These are phyloP conservation scores for Penicillium sp. DNA, from an alignment of 2,329 filamentous ascomycete species.

Conservation along the genomic window DNA sequence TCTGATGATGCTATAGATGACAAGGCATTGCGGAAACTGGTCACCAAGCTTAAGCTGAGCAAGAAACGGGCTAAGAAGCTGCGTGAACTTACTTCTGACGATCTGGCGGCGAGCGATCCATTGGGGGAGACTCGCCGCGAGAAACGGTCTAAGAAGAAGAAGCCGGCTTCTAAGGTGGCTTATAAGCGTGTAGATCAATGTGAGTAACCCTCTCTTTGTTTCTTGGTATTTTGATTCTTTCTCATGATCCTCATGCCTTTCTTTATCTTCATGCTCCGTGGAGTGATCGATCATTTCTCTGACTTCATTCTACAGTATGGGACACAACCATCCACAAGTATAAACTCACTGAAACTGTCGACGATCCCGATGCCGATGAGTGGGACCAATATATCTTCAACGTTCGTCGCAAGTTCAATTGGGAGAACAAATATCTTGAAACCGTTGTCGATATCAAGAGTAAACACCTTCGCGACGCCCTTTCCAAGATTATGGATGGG, in stretches of 20 bases:
- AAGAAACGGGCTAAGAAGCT: conserved; percentile 36
- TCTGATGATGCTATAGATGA: conserved; percentile 33
- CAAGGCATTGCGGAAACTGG: conserved; percentile 32
- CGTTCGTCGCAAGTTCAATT: conserved; percentile 77
- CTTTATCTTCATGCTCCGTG: background rate
- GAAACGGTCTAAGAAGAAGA: conserved; percentile 43
- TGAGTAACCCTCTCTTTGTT: no score
- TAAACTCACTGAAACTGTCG: conserved; percentile 65
- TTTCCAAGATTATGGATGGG: conserved; percentile 70
- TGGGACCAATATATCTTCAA: conserved; percentile 82
- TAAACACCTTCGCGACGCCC: conserved; percentile 68
- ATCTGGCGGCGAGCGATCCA: conserved; percentile 30
- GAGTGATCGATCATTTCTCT: conserved; percentile 2
- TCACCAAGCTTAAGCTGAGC: conserved; percentile 32
- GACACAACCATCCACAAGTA: conserved; percentile 62
- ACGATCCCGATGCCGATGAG: conserved; percentile 61
- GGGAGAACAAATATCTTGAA: conserved; percentile 75
- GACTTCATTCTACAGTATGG: conserved; percentile 38
- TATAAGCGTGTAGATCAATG: conserved; percentile 67
- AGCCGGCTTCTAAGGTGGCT: conserved; percentile 57
- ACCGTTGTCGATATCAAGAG: conserved; percentile 83
- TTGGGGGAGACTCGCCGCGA: conserved; percentile 15
- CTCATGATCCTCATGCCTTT: background rate
- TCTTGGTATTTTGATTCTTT: background rate
- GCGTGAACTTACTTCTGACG: conserved; percentile 31